Base-by-base conservation (phyloP, 1,284 basidiomycete genomes). In the Neotropicomus parvogracilis region DNA sequence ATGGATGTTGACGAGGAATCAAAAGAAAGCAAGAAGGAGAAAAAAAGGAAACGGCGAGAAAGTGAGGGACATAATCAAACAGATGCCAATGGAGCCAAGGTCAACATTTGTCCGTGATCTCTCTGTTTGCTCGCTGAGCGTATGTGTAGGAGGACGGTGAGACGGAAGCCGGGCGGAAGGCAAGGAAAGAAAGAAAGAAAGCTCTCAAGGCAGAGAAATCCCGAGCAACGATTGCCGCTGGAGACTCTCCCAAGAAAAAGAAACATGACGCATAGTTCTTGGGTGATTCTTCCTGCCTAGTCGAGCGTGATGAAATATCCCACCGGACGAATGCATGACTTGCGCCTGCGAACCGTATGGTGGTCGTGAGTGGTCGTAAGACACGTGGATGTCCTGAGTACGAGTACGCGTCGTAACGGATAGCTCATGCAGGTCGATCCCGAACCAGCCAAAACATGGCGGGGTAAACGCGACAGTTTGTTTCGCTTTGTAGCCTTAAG, bases 151-250 rank as follows among this genome's bases (percentile, higher is more conserved):
- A 75, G 62, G 54, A 70, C 26, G 77, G 76, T 50, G 81, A 85
- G 65, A 87, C 85, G 47, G 81, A 85, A 60, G 83, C 80, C 50
- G 80, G 86, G 63, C 78, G 78, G 54, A 89, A 87, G 65, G 81
- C 86, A 45, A 76, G 77, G 57, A 89, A 88, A 63, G 82, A 86
- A 45, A 77, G 74, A 64, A 90, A 82, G 65, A 80, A 80, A 67
- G 84, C 81, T 11, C 75, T 77, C 56, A 85, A 89, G 66, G 80
- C 79, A 6, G 83, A 83, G 62, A 88, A 88, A 24, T 74, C 77
- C 14, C 76, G 75, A n/a, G 73, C 67, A 8, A 71, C 69, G 4
- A 66, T 66, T 20, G 55, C 56, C n/a, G 72, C 70, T 32, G 72
- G 71, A 33, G 83, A 79, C 19, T 75, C 76, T 35, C 75, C 80